Base-by-base conservation (phyloP, 495 filamentous ascomycete species). In the Lentithecium fluviatile region DNA sequence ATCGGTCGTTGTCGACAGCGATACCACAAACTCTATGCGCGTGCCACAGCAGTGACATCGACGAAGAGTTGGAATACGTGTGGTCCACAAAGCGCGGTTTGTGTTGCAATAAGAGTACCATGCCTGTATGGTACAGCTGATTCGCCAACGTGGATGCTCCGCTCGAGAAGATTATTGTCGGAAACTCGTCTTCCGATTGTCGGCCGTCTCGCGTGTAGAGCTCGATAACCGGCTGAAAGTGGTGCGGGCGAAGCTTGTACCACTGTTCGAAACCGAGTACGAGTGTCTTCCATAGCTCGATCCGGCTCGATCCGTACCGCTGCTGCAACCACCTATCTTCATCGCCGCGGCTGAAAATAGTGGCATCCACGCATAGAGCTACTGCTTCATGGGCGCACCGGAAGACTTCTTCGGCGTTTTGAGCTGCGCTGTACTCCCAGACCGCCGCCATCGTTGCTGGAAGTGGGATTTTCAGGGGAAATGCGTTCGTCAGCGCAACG, bases 71-170 rank as follows among this genome's bases (percentile, higher is more conserved):
- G 1, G 25, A 38, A 26, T 42, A 15, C 13, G 29, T 34, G 6
- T 43, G 19, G 6, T 24, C 25, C 13, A 49, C 29, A 32, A 50
- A 53, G 21, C 48, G 50, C 7, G 58, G 58, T 38, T 54, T 61
- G 38, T 54, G 32, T 12, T 46, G 49, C 50, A 61, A 42, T 2
- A 61, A 42, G 13, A 54, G 48, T 8, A 61, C 21, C 58, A 61
- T 52, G 13, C 46, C 49, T 1, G 58, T 61, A 21, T 61, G 58
- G 32, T 54, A 54, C 20, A 54, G 58, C n/a, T n/a, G n/a, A n/a
- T n/a, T n/a, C n/a, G n/a, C n/a, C n/a, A n/a, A n/a, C n/a, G n/a
- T n/a, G n/a, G n/a, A n/a, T n/a, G n/a, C n/a, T n/a, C n/a, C n/a
- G n/a, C n/a, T n/a, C n/a, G n/a, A n/a, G n/a, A n/a, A n/a, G n/a